These are phyloP conservation scores for Boletus rufocinnamomeus DNA, from an alignment of 768 basidiomycete genomes.

Conservation along the genomic window DNA sequence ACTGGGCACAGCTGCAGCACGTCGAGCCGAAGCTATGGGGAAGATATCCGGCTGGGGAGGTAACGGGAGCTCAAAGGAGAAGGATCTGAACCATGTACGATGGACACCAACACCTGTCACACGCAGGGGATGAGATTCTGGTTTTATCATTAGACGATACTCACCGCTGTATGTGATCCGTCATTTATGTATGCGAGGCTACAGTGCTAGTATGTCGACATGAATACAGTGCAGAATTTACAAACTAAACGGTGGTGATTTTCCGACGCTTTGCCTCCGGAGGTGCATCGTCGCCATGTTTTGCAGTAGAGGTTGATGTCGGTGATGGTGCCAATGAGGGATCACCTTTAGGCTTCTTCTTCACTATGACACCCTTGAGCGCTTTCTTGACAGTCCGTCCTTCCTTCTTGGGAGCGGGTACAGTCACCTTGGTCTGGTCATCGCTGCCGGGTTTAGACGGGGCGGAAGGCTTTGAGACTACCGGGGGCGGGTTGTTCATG, in stretches of 20 bases:
- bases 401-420: slow-evolving; percentile 56
- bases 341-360: slow-evolving; percentile 62
- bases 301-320: slow-evolving; percentile 17
- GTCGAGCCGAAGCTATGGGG: slow-evolving; percentile 71
- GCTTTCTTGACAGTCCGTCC: slow-evolving; percentile 49
- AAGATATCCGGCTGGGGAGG: slow-evolving; percentile 58
- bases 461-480: slow-evolving; percentile 32
- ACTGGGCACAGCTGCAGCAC: slow-evolving; percentile 59
- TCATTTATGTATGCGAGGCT: slow-evolving; percentile 12
- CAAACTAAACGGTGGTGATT: slow-evolving; percentile 38
- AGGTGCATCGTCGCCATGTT: slow-evolving; percentile 30
- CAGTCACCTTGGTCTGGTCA: slow-evolving; percentile 30
- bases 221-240: slow-evolving; percentile 13
- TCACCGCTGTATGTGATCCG: slow-evolving; percentile 5
- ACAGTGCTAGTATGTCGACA: slow-evolving; percentile 11
- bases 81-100: slow-evolving; percentile 63
- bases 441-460: slow-evolving; percentile 33
- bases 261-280: slow-evolving; percentile 63
- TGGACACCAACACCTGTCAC: slow-evolving; percentile 78
- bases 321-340: slow-evolving; percentile 22
- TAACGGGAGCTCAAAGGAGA: slow-evolving; percentile 47
- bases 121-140: slow-evolving; percentile 32
- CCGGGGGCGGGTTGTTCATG: slow-evolving; percentile 44
- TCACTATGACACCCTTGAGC: slow-evolving; percentile 79
- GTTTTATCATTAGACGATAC: slow-evolving; percentile 7